These are phyloP conservation scores for Pisolithus marmoratus DNA, from an alignment of 768 basidiomycete genomes.

Conservation along the genomic window DNA sequence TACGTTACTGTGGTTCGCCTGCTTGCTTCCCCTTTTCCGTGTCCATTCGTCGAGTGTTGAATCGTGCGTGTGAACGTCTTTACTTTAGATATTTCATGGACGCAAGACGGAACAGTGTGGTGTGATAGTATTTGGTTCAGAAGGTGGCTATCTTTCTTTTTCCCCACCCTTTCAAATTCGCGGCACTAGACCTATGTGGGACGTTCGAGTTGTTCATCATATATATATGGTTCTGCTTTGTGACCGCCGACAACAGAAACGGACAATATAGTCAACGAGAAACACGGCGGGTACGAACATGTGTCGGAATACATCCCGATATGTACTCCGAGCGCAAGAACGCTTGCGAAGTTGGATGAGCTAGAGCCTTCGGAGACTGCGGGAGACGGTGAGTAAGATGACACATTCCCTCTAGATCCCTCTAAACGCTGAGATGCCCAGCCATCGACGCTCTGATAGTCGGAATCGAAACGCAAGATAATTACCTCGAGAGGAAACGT, in stretches of 20 bases:
- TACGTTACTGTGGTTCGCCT: constrained; percentile 18
- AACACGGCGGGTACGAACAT: constrained; percentile 66
- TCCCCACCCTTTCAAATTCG: no score
- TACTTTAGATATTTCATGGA: constrained; percentile 76
- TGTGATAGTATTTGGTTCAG: constrained; percentile 82
- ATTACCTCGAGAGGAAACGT: constrained; percentile 62
- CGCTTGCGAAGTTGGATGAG: constrained; percentile 59
- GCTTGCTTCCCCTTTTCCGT: not conserved
- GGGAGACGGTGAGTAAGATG: constrained; percentile 57
- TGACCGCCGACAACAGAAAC: constrained; percentile 44
- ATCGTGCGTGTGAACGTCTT: not conserved
- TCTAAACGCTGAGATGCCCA: constrained; percentile 17
- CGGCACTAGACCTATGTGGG: no score
- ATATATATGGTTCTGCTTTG: not conserved
- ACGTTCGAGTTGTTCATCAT: no score
- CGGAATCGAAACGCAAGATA: constrained; percentile 71
- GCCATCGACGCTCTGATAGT: constrained; percentile 89
- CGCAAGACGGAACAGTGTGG: constrained; percentile 94
- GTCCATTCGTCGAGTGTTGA: no score
- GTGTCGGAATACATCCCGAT: constrained; percentile 69
- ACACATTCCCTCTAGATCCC: not conserved
- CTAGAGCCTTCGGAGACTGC: constrained; percentile 48
- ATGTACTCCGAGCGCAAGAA: constrained; percentile 56
- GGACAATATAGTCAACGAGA: constrained; percentile 55
- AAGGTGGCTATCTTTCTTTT: constrained; percentile 37